Conservation (phyloP, 2,329 filamentous ascomycete genomes). For the Lachnellula hyalina region DNA sequence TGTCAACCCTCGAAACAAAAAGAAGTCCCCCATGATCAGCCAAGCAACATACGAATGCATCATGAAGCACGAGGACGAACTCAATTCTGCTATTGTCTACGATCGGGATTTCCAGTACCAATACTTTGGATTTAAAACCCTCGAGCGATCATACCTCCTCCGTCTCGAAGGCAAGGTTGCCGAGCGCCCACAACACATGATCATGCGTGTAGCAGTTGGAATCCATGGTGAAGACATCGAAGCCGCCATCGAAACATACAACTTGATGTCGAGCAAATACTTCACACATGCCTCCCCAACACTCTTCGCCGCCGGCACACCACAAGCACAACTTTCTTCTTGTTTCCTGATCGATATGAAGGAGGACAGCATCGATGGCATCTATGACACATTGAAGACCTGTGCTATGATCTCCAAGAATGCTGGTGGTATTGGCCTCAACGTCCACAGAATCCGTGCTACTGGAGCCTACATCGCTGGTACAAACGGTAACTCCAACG, state of each 20-base stretch:
- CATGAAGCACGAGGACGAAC: slow-evolving; percentile 92
- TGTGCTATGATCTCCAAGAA: slow-evolving; percentile 99
- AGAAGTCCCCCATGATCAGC: slow-evolving; percentile 88
- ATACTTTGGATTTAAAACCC: slow-evolving; percentile 99
- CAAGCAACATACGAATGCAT: slow-evolving; percentile 85
- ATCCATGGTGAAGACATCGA: slow-evolving; percentile 96
- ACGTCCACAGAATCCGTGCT: slow-evolving; percentile 92
- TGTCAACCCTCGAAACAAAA: slow-evolving; percentile 87
- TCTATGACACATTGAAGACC: slow-evolving; percentile 98
- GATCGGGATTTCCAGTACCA: slow-evolving; percentile 99
- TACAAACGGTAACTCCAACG: slow-evolving; percentile 97
- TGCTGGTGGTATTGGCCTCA: slow-evolving; percentile 94
- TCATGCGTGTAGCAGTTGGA: slow-evolving; percentile 97
- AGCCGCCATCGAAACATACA: slow-evolving; percentile 94
- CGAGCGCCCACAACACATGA: slow-evolving; percentile 97
- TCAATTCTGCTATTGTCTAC: slow-evolving; percentile 98
- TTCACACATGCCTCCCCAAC: slow-evolving; percentile 98
- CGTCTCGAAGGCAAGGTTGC: slow-evolving; percentile 94
- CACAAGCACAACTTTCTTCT: slow-evolving; percentile 88
- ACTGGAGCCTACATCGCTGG: slow-evolving; percentile 97
- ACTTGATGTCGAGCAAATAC: slow-evolving; percentile 97
- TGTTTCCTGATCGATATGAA: slow-evolving; percentile 99
- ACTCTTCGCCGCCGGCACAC: slow-evolving; percentile 95
- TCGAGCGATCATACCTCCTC: slow-evolving; percentile 95
- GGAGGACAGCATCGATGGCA: slow-evolving; percentile 98